Evolutionary conservation across 352 stramenopile genomes (phyloP).

Genomic region (Globisporangium nunn): DNA sequence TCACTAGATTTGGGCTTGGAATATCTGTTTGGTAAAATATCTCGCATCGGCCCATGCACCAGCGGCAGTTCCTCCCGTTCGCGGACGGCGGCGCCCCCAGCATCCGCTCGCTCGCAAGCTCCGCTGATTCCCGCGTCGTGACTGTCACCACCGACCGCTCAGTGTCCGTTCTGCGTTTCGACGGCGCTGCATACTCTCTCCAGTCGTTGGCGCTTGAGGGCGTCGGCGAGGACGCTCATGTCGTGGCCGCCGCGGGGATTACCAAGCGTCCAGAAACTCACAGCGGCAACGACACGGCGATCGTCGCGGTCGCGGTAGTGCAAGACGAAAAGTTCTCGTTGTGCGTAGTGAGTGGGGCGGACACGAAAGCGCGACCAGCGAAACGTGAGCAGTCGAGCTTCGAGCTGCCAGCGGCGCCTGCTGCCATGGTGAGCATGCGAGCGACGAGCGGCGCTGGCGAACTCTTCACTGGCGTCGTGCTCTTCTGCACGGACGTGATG

Average conservation of each 20-base stretch:
- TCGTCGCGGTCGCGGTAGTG: slow-evolving; percentile 42
- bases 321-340: slow-evolving; percentile 29
- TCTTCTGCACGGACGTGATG: slow-evolving; percentile 53
- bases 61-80: slow-evolving; percentile 69
- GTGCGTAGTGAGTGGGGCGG: slow-evolving; percentile 13
- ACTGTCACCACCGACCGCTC: slow-evolving; percentile 60
- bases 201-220: slow-evolving; percentile 28
- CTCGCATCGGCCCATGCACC: slow-evolving; percentile 11
- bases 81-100: slow-evolving; percentile 33
- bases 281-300: slow-evolving; percentile 16
- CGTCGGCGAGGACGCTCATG: slow-evolving; percentile 18
- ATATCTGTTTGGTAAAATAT: no score
- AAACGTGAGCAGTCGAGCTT: slow-evolving; percentile 27
- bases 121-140: slow-evolving; percentile 11
- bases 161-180: slow-evolving; percentile 35
- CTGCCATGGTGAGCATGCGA: slow-evolving; percentile 37
- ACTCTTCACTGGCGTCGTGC: slow-evolving; percentile 51
- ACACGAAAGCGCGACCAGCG: neutral
- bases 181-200: slow-evolving; percentile 27
- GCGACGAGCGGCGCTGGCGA: slow-evolving; percentile 16
- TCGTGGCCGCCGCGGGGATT: slow-evolving; percentile 43
- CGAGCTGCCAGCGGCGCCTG: slow-evolving; percentile 47
- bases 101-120: slow-evolving; percentile 43
- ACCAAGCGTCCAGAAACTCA: slow-evolving; percentile 20
- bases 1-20: no score